These are phyloP conservation scores for Murraya koenigii DNA, from an alignment of 345 rosid genomes.

Conservation along the genomic window DNA sequence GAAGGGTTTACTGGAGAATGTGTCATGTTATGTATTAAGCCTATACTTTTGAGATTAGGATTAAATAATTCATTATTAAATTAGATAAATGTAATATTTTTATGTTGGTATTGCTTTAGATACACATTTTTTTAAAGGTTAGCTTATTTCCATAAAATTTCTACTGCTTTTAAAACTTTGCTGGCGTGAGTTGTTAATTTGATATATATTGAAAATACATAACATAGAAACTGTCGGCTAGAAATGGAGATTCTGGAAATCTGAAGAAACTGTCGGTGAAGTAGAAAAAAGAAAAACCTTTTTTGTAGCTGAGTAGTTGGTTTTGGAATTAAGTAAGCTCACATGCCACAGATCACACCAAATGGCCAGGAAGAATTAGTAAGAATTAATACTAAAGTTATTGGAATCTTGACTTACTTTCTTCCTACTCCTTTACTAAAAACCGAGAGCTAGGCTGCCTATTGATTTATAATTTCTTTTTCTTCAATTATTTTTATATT, in stretches of 20 bases:
- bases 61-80: no score
- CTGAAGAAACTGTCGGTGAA: constrained; percentile 8
- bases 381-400: not conserved
- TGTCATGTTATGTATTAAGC: no score
- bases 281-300: not conserved
- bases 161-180: not conserved
- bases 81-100: no score
- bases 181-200: not conserved
- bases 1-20: no score
- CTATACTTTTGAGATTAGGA: no score
- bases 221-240: constrained; percentile 4
- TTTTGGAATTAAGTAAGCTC: not conserved
- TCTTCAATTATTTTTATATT: not conserved
- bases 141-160: no score
- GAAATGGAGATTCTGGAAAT: not conserved
- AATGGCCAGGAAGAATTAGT: not conserved
- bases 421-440: not conserved
- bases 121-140: not conserved
- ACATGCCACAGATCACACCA: no score
- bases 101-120: not conserved
- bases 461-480: not conserved
- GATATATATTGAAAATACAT: not conserved
- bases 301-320: not conserved
- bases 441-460: not conserved
- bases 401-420: not conserved